Evolutionary conservation across 2,329 filamentous ascomycete species (phyloP), one percentile per base, ranked within the genome.

Genomic region (Pochonia chlamydosporia): DNA sequence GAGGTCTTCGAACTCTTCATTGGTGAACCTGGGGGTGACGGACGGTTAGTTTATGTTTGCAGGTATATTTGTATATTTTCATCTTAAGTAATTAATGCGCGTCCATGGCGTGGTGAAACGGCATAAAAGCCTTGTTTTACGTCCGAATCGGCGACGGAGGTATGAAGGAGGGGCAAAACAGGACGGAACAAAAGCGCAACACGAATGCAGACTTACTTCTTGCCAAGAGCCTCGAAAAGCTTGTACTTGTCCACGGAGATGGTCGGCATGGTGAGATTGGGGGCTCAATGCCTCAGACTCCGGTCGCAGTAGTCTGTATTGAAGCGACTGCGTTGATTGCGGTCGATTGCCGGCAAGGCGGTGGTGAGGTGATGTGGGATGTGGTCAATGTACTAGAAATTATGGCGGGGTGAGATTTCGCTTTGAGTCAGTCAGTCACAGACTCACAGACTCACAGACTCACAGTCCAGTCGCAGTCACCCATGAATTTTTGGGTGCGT

Each of bases 211-310:
- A 61, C 70, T 59, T 68, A 96, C 81, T 93, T 84, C 71, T 85
- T 84, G 63, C 90, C 92, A 50, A 99, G 81, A 66, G 88, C 90
- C 73, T 95, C 84, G 78, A 87, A 97, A 65, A 99, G 88, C 64
- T 85, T 89, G 62, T 90, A 91, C 76, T 97, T 99, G 76, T 97
- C 88, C 60, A 97, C 91, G 59, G 85, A 79, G 60, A 99, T 96
- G 66, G 93, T 99, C 72, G 93, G 93, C 93, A 96, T 96, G 56
- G 49, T 67, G 64, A 64, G 57, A 60, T 46, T 16, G 30, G 45
- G 48, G 47, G 49, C 54, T 57, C 56, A 52, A 54, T 58, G 53
- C 52, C 54, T 58, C 41, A 6, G 18, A 20, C 14, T 28, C 26
- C 28, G 44, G 28, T 30, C 28, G 36, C 37, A 41, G 41, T 5